These are phyloP conservation scores for Aspergillus versicolor DNA, from an alignment of 2,329 filamentous ascomycete genomes.

Conservation along the genomic window DNA sequence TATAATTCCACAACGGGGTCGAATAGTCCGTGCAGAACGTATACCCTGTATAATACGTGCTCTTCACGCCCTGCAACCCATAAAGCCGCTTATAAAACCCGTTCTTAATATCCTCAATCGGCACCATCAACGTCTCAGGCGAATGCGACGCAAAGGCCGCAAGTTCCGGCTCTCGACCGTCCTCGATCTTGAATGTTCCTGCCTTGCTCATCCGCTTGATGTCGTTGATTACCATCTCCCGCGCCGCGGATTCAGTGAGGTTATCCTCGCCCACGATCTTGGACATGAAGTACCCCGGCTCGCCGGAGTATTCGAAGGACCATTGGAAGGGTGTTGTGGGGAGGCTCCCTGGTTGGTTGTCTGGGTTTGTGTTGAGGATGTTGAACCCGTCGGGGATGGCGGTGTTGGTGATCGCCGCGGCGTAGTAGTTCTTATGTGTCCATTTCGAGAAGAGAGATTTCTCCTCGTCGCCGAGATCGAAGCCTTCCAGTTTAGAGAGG, in stretches of 20 bases:
- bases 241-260: slow-evolving; percentile 25
- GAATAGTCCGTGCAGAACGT: slow-evolving; percentile 31
- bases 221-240: slow-evolving; percentile 14
- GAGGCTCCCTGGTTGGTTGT: slow-evolving; percentile 26
- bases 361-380: slow-evolving; percentile 24
- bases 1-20: slow-evolving; percentile 24
- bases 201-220: slow-evolving; percentile 14
- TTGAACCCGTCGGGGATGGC: slow-evolving; percentile 32
- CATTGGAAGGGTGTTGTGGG: slow-evolving; percentile 20
- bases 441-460: slow-evolving; percentile 37
- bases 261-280: slow-evolving; percentile 12
- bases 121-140: slow-evolving; percentile 37
- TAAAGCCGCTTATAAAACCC: slow-evolving; percentile 46
- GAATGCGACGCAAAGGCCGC: slow-evolving; percentile 38
- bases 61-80: slow-evolving; percentile 44
- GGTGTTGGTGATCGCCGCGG: slow-evolving; percentile 38
- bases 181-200: slow-evolving; percentile 2
- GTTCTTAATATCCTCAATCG: slow-evolving; percentile 31
- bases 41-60: slow-evolving; percentile 49
- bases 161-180: slow-evolving; percentile 27
- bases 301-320: slow-evolving; percentile 13
- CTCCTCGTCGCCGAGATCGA: slow-evolving; percentile 40
- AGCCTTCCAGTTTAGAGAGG: slow-evolving; percentile 26
- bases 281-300: slow-evolving; percentile 10
- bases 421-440: slow-evolving; percentile 40